Evolutionary conservation across 129 eudicot species (phyloP), one percentile per base, ranked within the genome.

Genomic region (Helianthus tuberosus): DNA sequence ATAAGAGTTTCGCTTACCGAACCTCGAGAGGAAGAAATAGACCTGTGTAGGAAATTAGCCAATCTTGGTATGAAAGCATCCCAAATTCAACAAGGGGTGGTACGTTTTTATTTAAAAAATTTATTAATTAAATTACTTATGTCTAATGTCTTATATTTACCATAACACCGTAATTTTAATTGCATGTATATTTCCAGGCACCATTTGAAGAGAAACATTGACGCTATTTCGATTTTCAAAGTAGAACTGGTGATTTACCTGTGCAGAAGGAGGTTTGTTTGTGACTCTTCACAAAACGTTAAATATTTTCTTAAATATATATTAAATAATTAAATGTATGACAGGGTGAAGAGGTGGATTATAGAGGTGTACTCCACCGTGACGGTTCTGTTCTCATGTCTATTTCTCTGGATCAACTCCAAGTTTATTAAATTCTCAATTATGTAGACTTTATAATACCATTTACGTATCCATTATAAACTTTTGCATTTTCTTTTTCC

Each of bases 71-170:
- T 75, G 78, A 88, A 71, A 81, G 96, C 98, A 71, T 72, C 96
- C 68, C 81, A 74, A 72, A 86, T 85, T 60, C 98, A 94, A 88
- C 94, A 94, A 84, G 98, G 98, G 51, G 98, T 94, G 97, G 98
- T 94, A 86, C 5, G 89, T 66, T 57, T 74, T 69, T 13, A 27
- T 36, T 51, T 25, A 3, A 49, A 38, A 49, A 25, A 64, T 71
- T 68, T 53, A 46, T 39, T 11, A 67, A 44, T 25, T 58, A 1
- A 13, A 51, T 23, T 27, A 50, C 27, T 61, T 44, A 35, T 44
- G 43, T 47, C 73, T 9, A 72, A 48, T 13, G 4, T 75, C 47
- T 64, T 72, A 5, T 25, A 58, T 41, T 11, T 29, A 3, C 66
- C 66, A 32, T 58, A 48, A 17, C 6, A 48, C 50, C 35, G 2